Evolutionary conservation across 148 eudicot genomes (phyloP).

Genomic region (Rhododendron simsii): DNA sequence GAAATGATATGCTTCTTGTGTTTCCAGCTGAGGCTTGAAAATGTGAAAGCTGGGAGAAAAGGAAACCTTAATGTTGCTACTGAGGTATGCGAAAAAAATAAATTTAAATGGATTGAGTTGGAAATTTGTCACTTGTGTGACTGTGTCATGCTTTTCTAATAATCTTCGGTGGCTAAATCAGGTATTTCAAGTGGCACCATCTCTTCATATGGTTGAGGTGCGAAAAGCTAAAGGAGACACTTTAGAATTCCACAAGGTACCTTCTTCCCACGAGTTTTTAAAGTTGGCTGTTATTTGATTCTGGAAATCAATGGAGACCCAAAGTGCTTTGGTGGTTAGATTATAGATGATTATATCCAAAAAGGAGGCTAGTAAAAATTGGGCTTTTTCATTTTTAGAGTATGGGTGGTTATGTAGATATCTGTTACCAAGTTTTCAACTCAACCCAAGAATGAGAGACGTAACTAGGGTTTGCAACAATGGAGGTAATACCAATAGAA

Average conservation of each 20-base stretch:
- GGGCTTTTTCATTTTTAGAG: not conserved
- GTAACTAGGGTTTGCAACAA: not conserved
- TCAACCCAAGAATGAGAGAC: not conserved
- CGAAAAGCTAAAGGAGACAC: conserved; percentile 98
- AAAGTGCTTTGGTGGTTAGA: not conserved
- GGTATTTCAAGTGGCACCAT: conserved; percentile 97
- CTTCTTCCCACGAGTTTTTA: not conserved
- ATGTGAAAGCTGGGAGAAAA: conserved; percentile 90
- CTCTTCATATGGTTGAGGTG: conserved; percentile 94
- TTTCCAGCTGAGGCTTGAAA: conserved; percentile 88
- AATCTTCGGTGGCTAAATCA: conserved; percentile 19
- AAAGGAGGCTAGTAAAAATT: not conserved
- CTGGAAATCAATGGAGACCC: not conserved
- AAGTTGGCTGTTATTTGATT: not conserved
- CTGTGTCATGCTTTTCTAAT: not conserved
- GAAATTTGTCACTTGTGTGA: not conserved
- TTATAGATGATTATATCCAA: not conserved
- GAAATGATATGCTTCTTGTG: conserved; percentile 3
- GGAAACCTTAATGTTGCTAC: conserved; percentile 95
- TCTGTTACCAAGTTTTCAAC: not conserved
- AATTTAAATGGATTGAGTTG: not conserved
- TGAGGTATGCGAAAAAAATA: conserved; percentile 46
- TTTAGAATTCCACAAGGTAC: conserved; percentile 93
- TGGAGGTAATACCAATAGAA: not conserved
- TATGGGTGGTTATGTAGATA: not conserved